phyloP scores from a whole-genome alignment of 1,139 yeast genomes.

The Pichia sorboxylosa region DNA sequence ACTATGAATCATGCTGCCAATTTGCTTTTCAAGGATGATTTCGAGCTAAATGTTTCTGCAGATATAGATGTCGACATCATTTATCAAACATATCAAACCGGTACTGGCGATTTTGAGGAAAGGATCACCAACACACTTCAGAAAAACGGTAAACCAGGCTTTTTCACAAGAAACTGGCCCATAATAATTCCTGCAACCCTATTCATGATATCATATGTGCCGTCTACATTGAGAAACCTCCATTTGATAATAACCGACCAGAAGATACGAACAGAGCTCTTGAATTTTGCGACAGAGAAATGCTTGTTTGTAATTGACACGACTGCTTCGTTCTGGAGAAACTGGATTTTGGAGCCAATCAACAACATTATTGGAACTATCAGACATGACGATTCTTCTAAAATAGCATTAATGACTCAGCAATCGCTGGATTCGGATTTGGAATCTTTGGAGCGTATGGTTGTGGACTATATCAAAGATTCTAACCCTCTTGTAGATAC shows the following conservation, averaged over 20 bases:
- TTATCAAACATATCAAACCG: too few relatives aligned
- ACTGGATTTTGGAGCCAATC: slow-evolving; percentile 80
- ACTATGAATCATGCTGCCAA: not conserved
- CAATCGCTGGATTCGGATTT: slow-evolving; percentile 71
- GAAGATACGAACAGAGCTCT: slow-evolving; percentile 1
- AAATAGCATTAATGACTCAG: slow-evolving; percentile 67
- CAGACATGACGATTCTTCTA: slow-evolving; percentile 64
- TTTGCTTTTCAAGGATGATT: too few relatives aligned
- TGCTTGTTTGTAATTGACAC: slow-evolving; percentile 50
- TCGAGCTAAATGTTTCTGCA: not conserved
- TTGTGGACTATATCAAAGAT: slow-evolving; percentile 56
- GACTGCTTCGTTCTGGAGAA: slow-evolving; percentile 50
- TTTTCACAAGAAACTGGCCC: slow-evolving; percentile 60
- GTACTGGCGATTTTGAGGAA: not conserved
- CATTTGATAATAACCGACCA: slow-evolving; percentile 3
- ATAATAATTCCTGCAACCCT: slow-evolving; percentile 27
- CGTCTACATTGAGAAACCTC: slow-evolving; percentile 4
- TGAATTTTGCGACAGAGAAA: not conserved
- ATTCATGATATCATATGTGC: slow-evolving; percentile 40
- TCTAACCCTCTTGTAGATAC: slow-evolving; percentile 21
- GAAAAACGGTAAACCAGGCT: slow-evolving; percentile 34
- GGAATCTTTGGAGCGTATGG: slow-evolving; percentile 79
- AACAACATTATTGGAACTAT: slow-evolving; percentile 65
- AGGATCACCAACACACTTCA: not conserved
- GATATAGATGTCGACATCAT: too few relatives aligned